These are phyloP conservation scores for Xylariaceae sp. DNA, from an alignment of 2,329 filamentous ascomycete genomes.

Conservation along the genomic window DNA sequence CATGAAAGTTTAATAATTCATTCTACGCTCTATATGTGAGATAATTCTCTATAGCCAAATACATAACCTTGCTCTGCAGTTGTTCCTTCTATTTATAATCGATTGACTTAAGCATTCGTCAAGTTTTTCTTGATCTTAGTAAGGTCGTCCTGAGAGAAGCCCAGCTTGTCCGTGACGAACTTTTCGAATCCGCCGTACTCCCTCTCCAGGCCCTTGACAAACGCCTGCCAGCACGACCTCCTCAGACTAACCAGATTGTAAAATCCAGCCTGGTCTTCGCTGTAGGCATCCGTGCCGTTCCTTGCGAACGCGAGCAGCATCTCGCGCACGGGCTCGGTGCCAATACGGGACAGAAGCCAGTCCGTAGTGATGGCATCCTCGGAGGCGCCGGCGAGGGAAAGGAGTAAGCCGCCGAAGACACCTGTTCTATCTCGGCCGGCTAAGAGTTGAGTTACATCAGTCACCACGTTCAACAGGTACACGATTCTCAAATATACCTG, in stretches of 20 bases:
- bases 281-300: conserved; percentile 45
- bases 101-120: conserved; percentile 23
- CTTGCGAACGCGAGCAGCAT: conserved; percentile 53
- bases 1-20: background rate
- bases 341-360: conserved; percentile 62
- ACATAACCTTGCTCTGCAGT: background rate
- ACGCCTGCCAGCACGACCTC: conserved; percentile 53
- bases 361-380: conserved; percentile 53
- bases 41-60: background rate
- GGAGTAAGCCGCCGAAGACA: conserved; percentile 57
- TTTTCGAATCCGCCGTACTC: conserved; percentile 57
- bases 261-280: conserved; percentile 55
- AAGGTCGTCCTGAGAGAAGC: conserved; percentile 55
- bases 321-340: conserved; percentile 58
- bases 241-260: conserved; percentile 54
- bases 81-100: background rate
- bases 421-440: conserved; percentile 63
- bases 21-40: background rate
- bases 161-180: conserved; percentile 54
- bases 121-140: conserved; percentile 56
- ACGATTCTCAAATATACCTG: background rate
- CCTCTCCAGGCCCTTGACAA: conserved; percentile 51
- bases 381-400: conserved; percentile 56
- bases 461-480: background rate
- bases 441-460: conserved; percentile 33